Percentiles rank a stretch among this genome's conserved stretches.
Conservation (phyloP, 2,329 filamentous ascomycete species). For the Bipolaris bicolor region DNA sequence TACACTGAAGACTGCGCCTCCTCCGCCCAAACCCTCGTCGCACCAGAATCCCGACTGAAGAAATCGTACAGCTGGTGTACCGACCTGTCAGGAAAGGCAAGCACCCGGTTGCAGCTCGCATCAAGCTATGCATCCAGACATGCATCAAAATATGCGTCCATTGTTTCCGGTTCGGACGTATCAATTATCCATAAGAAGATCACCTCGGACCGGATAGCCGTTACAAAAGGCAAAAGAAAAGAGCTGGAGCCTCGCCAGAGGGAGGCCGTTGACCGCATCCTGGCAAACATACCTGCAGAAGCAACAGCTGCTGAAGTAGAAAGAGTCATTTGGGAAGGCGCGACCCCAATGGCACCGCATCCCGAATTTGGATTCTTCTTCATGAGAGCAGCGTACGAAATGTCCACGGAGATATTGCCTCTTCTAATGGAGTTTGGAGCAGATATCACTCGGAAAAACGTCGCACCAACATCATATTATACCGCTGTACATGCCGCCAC, state of each 20-base stretch:
- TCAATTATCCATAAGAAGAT: constrained; percentile 37
- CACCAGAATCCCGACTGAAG: constrained; percentile 25
- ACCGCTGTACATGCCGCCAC: constrained; percentile 41
- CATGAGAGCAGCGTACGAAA: constrained; percentile 37
- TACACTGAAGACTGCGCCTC: constrained; percentile 38
- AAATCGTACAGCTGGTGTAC: constrained; percentile 35
- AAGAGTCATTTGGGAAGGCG: constrained; percentile 39
- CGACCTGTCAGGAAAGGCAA: constrained; percentile 25
- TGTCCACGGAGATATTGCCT: constrained; percentile 31
- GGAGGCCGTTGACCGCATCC: constrained; percentile 37
- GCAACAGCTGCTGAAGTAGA: constrained; percentile 35
- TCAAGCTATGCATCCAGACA: constrained; percentile 14
- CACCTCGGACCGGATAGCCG: constrained; percentile 38
- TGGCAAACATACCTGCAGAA: constrained; percentile 34
- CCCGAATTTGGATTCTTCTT: constrained; percentile 40
- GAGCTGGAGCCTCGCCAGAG: constrained; percentile 32
- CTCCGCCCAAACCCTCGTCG: constrained; percentile 26
- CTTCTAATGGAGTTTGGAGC: constrained; percentile 41
- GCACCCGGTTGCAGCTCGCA: constrained; percentile 6
- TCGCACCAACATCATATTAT: constrained; percentile 22
- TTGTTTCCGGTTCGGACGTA: constrained; percentile 32
- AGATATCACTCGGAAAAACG: constrained; percentile 29
- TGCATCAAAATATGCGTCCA: constrained; percentile 26
- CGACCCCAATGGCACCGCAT: constrained; percentile 38
- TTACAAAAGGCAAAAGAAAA: constrained; percentile 36